These are phyloP conservation scores for Entrophospora sp. DNA, from an alignment of 192 early-diverging fungal species.

Conservation along the genomic window DNA sequence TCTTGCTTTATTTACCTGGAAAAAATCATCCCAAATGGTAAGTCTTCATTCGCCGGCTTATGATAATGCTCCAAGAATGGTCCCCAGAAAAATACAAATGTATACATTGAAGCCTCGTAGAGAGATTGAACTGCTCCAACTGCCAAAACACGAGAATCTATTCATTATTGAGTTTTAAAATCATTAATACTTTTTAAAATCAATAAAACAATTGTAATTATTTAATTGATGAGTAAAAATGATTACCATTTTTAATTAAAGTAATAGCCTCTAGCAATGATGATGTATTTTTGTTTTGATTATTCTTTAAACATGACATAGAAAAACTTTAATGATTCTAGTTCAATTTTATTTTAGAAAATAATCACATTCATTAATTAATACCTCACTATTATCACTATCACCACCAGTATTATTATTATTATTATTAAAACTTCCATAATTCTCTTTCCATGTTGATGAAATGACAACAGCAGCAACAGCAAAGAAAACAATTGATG, in stretches of 20 bases:
- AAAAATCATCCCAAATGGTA: conserved; percentile 15
- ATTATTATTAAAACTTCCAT: conserved; percentile 40
- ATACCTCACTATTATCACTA: no score
- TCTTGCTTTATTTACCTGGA: conserved; percentile 12
- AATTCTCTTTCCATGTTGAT: conserved; percentile 64
- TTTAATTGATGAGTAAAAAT: background rate
- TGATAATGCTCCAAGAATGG: conserved; percentile 37
- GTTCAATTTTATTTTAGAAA: no score
- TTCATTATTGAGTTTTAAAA: no score
- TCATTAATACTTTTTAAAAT: no score
- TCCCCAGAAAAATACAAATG: conserved; percentile 51
- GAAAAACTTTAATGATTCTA: no score
- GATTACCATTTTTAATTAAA: conserved; percentile 28
- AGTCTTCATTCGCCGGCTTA: background rate
- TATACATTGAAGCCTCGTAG: conserved; percentile 58
- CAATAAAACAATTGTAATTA: background rate
- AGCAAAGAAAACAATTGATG: conserved; percentile 40
- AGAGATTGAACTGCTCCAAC: conserved; percentile 51
- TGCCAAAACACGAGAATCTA: conserved; percentile 41
- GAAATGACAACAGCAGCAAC: conserved; percentile 42
- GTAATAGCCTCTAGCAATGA: conserved; percentile 27
- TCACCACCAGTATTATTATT: no score
- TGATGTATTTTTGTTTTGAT: no score
- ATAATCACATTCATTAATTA: no score
- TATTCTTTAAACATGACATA: no score